A percentile compares a stretch with the other conserved stretches of the same genome.
Evolutionary conservation across 768 basidiomycete genomes (phyloP).

Genomic region (Hygrocybe punicea): DNA sequence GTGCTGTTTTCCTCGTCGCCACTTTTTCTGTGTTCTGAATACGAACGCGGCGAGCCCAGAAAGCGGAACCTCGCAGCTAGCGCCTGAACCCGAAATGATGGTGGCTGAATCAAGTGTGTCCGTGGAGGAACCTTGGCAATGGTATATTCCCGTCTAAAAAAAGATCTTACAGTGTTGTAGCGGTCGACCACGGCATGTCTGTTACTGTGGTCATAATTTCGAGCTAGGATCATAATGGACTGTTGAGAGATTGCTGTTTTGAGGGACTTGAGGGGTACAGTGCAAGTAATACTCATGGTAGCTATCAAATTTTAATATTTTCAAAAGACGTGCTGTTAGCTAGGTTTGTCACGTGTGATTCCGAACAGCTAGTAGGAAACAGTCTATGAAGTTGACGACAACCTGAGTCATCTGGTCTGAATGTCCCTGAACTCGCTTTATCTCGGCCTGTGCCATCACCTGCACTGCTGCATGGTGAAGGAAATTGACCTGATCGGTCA

Average conservation of each 20-base stretch:
- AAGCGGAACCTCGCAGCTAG: neutral
- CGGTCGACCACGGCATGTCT: conserved; percentile 45
- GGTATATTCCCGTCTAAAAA: conserved; percentile 44
- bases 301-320: too few species aligned
- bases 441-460: too few species aligned
- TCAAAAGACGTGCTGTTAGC: too few species aligned
- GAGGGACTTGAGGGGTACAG: neutral
- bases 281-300: neutral
- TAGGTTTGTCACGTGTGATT: too few species aligned
- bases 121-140: neutral
- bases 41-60: neutral
- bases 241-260: neutral
- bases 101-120: neutral
- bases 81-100: neutral
- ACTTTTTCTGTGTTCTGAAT: neutral
- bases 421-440: too few species aligned
- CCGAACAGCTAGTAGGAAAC: too few species aligned
- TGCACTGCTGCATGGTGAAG: too few species aligned
- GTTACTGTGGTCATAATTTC: conserved; percentile 15
- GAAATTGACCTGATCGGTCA: too few species aligned
- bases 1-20: neutral
- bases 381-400: too few species aligned
- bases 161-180: conserved; percentile 55
- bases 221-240: neutral
- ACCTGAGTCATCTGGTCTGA: too few species aligned